Evolutionary conservation across 2,329 filamentous ascomycete species (phyloP).

Genomic region (Myotisia sp.): DNA sequence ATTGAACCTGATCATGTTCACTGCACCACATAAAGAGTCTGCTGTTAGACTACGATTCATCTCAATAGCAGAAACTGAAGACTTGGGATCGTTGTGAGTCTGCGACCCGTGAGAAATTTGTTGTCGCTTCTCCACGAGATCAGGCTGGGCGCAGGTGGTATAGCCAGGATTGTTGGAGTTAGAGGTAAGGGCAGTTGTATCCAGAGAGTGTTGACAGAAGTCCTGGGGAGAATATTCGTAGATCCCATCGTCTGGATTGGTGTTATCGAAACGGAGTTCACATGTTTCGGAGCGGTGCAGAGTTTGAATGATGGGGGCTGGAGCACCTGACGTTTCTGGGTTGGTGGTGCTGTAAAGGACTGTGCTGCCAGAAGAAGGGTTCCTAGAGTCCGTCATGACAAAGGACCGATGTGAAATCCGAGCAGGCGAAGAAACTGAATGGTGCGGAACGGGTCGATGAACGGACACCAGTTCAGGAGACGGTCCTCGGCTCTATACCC

Average conservation of each 20-base stretch:
- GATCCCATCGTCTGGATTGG: background rate
- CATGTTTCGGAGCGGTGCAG: too few species aligned
- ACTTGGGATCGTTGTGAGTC: slow-evolving; percentile 3
- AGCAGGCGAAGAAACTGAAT: slow-evolving; percentile 5
- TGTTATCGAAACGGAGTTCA: background rate
- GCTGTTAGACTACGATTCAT: slow-evolving; percentile 35
- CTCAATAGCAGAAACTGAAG: slow-evolving; percentile 17
- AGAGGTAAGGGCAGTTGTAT: slow-evolving; percentile 9
- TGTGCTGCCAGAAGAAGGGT: background rate
- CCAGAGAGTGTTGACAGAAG: slow-evolving; percentile 14
- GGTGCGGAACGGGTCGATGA: slow-evolving; percentile 4
- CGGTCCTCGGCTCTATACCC: slow-evolving; percentile 9
- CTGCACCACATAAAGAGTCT: slow-evolving; percentile 30
- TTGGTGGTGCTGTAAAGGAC: slow-evolving; percentile 2
- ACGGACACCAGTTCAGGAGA: background rate
- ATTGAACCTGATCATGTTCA: slow-evolving; percentile 33
- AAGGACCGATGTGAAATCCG: slow-evolving; percentile 4
- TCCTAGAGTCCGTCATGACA: background rate
- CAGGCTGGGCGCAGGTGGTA: background rate
- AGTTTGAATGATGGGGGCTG: too few species aligned
- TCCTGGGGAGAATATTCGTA: slow-evolving; percentile 4
- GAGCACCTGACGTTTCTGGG: background rate
- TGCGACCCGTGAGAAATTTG: slow-evolving; percentile 6
- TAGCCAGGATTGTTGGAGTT: slow-evolving; percentile 3
- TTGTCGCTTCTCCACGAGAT: slow-evolving; percentile 1